Evolutionary conservation across 257 asterid genomes (phyloP).

Genomic region (Salvia miltiorrhiza): DNA sequence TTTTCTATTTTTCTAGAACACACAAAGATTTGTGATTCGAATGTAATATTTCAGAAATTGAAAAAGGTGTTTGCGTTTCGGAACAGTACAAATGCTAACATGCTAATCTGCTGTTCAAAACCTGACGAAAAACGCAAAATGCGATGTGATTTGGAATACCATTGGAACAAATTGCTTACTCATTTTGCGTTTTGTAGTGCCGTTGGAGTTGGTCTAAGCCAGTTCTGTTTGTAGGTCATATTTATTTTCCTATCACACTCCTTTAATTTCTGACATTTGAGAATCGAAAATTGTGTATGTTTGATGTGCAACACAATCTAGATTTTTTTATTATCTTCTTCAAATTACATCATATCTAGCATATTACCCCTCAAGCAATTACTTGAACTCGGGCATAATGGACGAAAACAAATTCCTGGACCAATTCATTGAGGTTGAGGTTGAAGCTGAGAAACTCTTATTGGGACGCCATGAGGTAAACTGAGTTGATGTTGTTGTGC

Average conservation of each 20-base stretch:
- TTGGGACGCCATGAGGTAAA: conserved; percentile 82
- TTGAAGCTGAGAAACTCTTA: conserved; percentile 71
- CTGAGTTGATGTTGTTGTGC: conserved; percentile 9
- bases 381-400: conserved; percentile 27
- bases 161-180: too few relatives aligned
- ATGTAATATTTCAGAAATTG: too few relatives aligned
- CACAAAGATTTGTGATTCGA: too few relatives aligned
- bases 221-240: background rate
- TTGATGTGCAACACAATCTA: background rate
- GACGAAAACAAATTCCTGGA: conserved; percentile 48
- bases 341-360: background rate
- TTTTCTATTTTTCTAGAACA: too few relatives aligned
- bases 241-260: background rate
- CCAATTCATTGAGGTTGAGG: conserved; percentile 60
- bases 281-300: background rate
- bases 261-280: background rate
- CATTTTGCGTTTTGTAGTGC: too few relatives aligned
- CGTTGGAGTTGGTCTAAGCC: background rate
- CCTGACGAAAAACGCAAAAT: too few relatives aligned
- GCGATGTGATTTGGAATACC: too few relatives aligned
- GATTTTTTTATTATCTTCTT: conserved; percentile 1
- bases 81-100: too few relatives aligned
- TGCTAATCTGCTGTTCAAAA: too few relatives aligned
- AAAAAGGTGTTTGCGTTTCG: too few relatives aligned
- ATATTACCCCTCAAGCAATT: background rate